These are phyloP conservation scores for Magnolia changhungtana DNA, from an alignment of 164 flowering plant genomes.

Conservation along the genomic window DNA sequence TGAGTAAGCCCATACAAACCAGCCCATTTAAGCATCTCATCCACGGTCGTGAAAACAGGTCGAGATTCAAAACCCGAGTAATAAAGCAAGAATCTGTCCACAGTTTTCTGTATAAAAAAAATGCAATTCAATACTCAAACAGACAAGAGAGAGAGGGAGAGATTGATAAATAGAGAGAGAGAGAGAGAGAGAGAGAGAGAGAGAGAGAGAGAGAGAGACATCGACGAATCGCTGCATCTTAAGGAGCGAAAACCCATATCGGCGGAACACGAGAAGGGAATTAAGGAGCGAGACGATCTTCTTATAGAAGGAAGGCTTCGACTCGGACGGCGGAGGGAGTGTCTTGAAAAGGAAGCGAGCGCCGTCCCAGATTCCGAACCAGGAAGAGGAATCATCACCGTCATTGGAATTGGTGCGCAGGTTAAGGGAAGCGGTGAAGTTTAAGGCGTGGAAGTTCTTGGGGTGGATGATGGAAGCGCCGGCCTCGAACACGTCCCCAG, in stretches of 20 bases:
- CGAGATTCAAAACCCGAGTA: conserved; percentile 53
- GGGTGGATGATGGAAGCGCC: conserved; percentile 93
- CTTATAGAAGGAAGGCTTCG: conserved; percentile 28
- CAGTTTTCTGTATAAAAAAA: conserved; percentile 37
- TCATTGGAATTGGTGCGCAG: conserved; percentile 23
- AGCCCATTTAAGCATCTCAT: conserved; percentile 90
- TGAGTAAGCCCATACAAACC: conserved; percentile 64
- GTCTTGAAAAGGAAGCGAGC: conserved; percentile 59
- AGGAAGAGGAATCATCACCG: conserved; percentile 28
- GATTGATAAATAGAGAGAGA: background rate
- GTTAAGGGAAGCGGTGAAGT: conserved; percentile 45
- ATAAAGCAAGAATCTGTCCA: conserved; percentile 59
- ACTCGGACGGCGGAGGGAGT: conserved; percentile 9
- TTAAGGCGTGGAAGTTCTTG: conserved; percentile 62
- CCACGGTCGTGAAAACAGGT: conserved; percentile 75
- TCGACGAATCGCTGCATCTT: conserved; percentile 64
- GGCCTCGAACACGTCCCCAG: conserved; percentile 81
- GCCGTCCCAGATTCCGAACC: conserved; percentile 83
- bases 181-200: background rate
- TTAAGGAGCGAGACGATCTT: conserved; percentile 44
- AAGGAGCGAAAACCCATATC: conserved; percentile 72
- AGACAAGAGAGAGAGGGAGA: conserved; percentile 1
- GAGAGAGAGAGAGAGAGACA: conserved; percentile 27
- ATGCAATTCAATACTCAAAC: too few relatives aligned
- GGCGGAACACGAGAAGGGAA: conserved; percentile 36